Evolutionary conservation across 2,329 filamentous ascomycete genomes (phyloP), one percentile per base, ranked within the genome.

Genomic region (Diaporthe caulivora): DNA sequence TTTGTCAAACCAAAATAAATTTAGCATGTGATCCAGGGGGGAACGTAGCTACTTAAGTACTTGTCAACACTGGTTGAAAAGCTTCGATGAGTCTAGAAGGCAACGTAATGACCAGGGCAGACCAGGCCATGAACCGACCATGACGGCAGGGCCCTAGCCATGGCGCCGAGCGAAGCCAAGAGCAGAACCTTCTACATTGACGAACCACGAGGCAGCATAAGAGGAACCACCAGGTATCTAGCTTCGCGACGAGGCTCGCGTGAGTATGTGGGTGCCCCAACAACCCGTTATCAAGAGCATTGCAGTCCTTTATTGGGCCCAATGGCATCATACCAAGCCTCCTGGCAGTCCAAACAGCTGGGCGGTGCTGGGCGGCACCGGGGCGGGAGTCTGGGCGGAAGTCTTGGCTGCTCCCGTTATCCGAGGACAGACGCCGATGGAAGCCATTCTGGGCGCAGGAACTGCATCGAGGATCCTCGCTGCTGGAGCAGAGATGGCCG

Each of bases 151-250:
- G 34, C 31, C 57, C 58, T 58, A 67, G 71, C 53, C 68, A 70
- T 60, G 65, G 71, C 65, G 73, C 73, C 73, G 57, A 75, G 73
- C 65, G 15, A 67, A 64, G 73, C 73, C 73, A 75, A 75, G 73
- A 29, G 47, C 34, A 47, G 31, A 37, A 67, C 24, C 34, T 37
- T 57, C 17, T 24, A 29, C 34, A 1, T 70, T 34, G 64, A 67
- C 51, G 49, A 75, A 55, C 44, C 65, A 70, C 70, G 49, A 58
- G 49, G 49, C 26, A 44, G 55, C 44, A 42, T 26, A 51, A 40
- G 42, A 60, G 37, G 49, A 40, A 47, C 34, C 49, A 15, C 34
- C 47, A 68, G 34, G 26, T 51, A 58, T 62, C 54, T 58, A 54
- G 54, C 31, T 57, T 70, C 62, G 57, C 42, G 26, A 47, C 51